Percentiles rank a stretch among this genome's conserved stretches.
Evolutionary conservation across 495 filamentous ascomycete species (phyloP).

Genomic region (Glonium stellatum): DNA sequence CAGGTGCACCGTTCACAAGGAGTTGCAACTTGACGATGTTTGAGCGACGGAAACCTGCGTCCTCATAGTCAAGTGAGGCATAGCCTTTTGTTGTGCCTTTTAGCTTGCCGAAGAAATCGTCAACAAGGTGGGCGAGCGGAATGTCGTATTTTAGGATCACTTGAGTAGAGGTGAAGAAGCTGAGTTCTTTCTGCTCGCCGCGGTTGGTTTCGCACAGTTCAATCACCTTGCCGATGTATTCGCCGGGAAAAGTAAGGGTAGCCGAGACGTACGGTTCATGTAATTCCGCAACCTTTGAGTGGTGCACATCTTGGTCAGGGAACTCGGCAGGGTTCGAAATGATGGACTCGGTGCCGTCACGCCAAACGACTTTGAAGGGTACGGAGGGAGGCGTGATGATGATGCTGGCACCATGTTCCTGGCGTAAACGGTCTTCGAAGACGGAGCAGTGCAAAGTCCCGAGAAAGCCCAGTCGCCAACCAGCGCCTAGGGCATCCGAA

Average conservation of each 20-base stretch:
- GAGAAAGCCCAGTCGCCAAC: slow-evolving; percentile 91
- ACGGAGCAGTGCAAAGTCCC: slow-evolving; percentile 96
- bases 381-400: slow-evolving; percentile 97
- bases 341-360: slow-evolving; percentile 62
- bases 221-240: slow-evolving; percentile 89
- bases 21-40: slow-evolving; percentile 85
- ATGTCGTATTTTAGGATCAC: slow-evolving; percentile 92
- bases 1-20: slow-evolving; percentile 84
- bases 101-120: slow-evolving; percentile 95
- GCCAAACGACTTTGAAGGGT: slow-evolving; percentile 77
- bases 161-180: slow-evolving; percentile 89
- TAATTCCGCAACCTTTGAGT: slow-evolving; percentile 53
- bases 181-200: slow-evolving; percentile 74
- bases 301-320: slow-evolving; percentile 62
- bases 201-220: slow-evolving; percentile 89
- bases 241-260: slow-evolving; percentile 86
- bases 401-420: slow-evolving; percentile 90
- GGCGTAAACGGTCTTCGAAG: slow-evolving; percentile 91
- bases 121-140: slow-evolving; percentile 79
- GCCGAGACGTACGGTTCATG: slow-evolving; percentile 82
- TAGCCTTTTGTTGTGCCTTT: slow-evolving; percentile 82
- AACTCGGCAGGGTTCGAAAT: slow-evolving; percentile 82
- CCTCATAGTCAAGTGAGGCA: slow-evolving; percentile 89
- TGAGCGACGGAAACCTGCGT: slow-evolving; percentile 75
- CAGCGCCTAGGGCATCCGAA: slow-evolving; percentile 86